These are phyloP conservation scores for Moricandia arvensis DNA, from an alignment of 345 rosid species.

Conservation along the genomic window DNA sequence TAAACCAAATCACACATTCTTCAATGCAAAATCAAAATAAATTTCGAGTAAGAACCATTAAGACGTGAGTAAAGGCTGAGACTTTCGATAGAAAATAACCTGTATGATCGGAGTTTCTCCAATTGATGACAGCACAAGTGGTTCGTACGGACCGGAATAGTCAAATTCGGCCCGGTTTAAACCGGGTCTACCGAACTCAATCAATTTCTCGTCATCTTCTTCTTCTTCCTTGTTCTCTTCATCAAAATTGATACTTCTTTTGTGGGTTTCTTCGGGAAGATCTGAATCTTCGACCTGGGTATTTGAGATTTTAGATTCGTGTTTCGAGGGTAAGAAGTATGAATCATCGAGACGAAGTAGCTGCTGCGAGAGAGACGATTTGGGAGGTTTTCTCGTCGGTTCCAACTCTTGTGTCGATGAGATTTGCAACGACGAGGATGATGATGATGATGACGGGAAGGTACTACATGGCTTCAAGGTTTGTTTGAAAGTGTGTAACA, in stretches of 20 bases:
- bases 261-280: constrained; percentile 15
- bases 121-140: constrained; percentile 56
- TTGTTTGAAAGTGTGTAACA: constrained; percentile 60
- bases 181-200: constrained; percentile 57
- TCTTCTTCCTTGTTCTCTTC: constrained; percentile 35
- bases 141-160: constrained; percentile 73
- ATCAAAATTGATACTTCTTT: constrained; percentile 35
- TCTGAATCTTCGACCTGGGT: constrained; percentile 22
- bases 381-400: constrained; percentile 77
- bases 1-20: constrained; percentile 32
- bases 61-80: background rate
- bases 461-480: constrained; percentile 65
- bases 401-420: constrained; percentile 44
- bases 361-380: constrained; percentile 71
- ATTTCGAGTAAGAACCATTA: background rate
- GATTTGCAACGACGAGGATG: constrained; percentile 28
- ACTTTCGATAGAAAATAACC: constrained; percentile 39
- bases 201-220: constrained; percentile 28
- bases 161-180: constrained; percentile 62
- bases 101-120: constrained; percentile 61
- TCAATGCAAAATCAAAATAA: background rate
- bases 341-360: constrained; percentile 72
- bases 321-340: constrained; percentile 40
- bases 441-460: constrained; percentile 33
- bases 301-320: constrained; percentile 21